Conservation (phyloP, 2,329 filamentous ascomycete genomes). For the Fusarium sp. region DNA sequence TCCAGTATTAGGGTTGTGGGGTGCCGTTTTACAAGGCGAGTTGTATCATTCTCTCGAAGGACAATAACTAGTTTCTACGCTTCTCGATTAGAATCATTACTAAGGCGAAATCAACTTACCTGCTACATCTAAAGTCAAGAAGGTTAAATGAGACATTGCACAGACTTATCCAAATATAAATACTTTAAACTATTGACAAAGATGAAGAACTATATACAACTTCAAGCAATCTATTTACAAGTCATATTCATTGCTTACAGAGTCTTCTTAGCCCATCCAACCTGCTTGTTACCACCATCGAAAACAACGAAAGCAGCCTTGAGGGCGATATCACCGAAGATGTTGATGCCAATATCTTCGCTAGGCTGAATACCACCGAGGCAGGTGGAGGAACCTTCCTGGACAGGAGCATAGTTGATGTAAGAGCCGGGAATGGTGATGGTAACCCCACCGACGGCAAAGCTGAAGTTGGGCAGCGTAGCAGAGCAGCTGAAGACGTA, state of each 20-base stretch:
- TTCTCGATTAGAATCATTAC: too few species aligned
- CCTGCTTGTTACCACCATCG: conserved; percentile 54
- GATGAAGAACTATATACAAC: conserved; percentile 6
- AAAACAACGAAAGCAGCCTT: conserved; percentile 72
- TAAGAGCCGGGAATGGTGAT: conserved; percentile 69
- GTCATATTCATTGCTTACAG: neutral
- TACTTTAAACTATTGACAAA: neutral
- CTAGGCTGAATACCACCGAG: conserved; percentile 77
- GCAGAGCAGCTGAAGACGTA: conserved; percentile 63
- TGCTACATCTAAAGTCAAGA: too few species aligned
- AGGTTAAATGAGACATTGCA: too few species aligned
- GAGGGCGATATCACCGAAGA: conserved; percentile 73
- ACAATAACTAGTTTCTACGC: too few species aligned
- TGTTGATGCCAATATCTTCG: conserved; percentile 60
- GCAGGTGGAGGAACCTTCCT: conserved; percentile 64
- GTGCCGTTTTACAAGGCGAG: too few species aligned
- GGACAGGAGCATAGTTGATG: conserved; percentile 65
- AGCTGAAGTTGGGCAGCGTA: conserved; percentile 62
- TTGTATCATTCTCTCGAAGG: too few species aligned
- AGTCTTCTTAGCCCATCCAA: conserved; percentile 43
- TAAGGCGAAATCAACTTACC: too few species aligned
- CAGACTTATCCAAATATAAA: neutral
- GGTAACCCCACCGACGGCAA: conserved; percentile 70
- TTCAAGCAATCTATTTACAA: neutral
- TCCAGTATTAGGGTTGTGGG: too few species aligned